phyloP scores from a whole-genome alignment of 345 rosid species.

The Dipteronia dyeriana region DNA sequence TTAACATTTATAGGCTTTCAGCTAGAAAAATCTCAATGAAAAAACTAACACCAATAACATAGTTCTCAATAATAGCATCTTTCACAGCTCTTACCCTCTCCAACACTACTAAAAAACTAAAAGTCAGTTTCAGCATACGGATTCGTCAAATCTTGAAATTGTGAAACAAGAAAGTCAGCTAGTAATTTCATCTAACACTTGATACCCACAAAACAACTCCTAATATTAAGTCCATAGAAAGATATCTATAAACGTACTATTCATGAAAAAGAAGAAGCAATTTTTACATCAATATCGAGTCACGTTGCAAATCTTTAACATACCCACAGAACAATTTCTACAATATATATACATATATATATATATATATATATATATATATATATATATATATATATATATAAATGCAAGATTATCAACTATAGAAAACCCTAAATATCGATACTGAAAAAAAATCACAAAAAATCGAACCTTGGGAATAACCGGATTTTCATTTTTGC shows the following conservation, averaged over 20 bases:
- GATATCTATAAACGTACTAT: not conserved
- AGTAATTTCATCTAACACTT: conserved; percentile 28
- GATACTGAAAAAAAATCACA: not conserved
- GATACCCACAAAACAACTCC: not conserved
- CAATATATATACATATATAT: no score
- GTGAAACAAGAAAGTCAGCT: not conserved
- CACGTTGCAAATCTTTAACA: not conserved
- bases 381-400: no score
- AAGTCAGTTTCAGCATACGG: not conserved
- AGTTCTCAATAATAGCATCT: no score
- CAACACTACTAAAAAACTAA: not conserved
- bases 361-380: no score
- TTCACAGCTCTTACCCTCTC: no score
- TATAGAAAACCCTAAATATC: not conserved
- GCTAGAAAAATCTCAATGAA: not conserved
- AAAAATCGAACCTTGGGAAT: conserved; percentile 54
- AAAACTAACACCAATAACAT: no score
- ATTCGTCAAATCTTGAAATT: no score
- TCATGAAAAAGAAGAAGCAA: not conserved
- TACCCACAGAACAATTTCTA: no score
- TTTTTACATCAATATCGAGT: not conserved
- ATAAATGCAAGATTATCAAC: not conserved
- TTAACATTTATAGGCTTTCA: not conserved
- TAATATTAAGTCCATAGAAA: not conserved
- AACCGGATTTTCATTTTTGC: conserved; percentile 39